Conservation (phyloP, 768 basidiomycete species). For the Tephrocybe sp. region DNA sequence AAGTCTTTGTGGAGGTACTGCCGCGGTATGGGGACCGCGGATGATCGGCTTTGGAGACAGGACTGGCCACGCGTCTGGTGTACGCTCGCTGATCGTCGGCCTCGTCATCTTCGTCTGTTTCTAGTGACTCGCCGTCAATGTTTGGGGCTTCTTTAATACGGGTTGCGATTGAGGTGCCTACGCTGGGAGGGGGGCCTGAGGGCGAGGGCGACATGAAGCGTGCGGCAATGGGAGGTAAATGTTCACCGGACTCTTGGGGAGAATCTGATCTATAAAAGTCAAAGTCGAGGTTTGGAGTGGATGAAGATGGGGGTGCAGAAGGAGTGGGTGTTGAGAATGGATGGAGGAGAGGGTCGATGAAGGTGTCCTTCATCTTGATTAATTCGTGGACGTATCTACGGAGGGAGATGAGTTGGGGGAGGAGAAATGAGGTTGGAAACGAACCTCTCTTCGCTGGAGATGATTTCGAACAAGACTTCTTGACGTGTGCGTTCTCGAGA, state of each 20-base stretch:
- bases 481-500: constrained; percentile 92
- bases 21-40: constrained; percentile 77
- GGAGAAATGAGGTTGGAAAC: constrained; percentile 6
- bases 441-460: constrained; percentile 92
- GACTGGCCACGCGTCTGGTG: constrained; percentile 26
- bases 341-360: constrained; percentile 87
- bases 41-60: constrained; percentile 58
- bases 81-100: constrained; percentile 53
- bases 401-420: constrained; percentile 13
- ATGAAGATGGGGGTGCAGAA: constrained; percentile 48
- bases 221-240: constrained; percentile 85
- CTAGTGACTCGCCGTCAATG: constrained; percentile 69
- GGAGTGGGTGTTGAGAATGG: constrained; percentile 59
- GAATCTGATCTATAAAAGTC: constrained; percentile 74
- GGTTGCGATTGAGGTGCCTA: constrained; percentile 29
- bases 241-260: constrained; percentile 68
- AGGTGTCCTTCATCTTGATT: constrained; percentile 89
- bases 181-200: constrained; percentile 29
- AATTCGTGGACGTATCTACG: constrained; percentile 90
- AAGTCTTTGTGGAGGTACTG: constrained; percentile 40
- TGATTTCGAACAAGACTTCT: constrained; percentile 96
- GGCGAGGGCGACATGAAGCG: constrained; percentile 85
- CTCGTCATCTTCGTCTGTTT: constrained; percentile 74
- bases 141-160: constrained; percentile 60
- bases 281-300: constrained; percentile 61